Evolutionary conservation across 345 rosid species (phyloP).

Genomic region (Tarenaya hassleriana): DNA sequence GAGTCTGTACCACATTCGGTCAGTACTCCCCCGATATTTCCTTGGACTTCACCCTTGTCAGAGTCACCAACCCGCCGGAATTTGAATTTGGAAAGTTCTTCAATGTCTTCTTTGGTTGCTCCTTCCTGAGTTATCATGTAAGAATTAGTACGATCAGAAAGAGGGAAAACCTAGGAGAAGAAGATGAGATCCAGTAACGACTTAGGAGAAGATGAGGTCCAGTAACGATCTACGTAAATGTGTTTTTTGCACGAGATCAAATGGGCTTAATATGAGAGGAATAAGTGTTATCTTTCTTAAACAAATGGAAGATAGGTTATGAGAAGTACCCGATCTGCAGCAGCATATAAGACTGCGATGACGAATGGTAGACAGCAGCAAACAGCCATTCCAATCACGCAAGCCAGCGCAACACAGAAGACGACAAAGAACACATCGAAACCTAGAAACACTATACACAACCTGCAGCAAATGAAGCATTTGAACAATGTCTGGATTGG

Average conservation of each 20-base stretch:
- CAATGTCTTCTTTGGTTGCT: constrained; percentile 88
- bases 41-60: constrained; percentile 48
- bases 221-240: no score
- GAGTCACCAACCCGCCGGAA: constrained; percentile 39
- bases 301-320: neutral
- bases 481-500: constrained; percentile 11
- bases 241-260: no score
- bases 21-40: constrained; percentile 64
- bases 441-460: constrained; percentile 85
- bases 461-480: constrained; percentile 50
- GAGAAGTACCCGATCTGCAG: constrained; percentile 78
- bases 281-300: neutral
- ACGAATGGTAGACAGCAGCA: constrained; percentile 99
- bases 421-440: constrained; percentile 97
- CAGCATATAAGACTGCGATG: constrained; percentile 90
- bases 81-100: constrained; percentile 67
- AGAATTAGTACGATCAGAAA: no score
- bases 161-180: no score
- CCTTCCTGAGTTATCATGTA: no score
- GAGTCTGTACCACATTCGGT: constrained; percentile 77
- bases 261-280: neutral
- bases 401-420: constrained; percentile 90
- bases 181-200: neutral
- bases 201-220: no score
- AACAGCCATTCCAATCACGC: constrained; percentile 92